Evolutionary conservation across 768 basidiomycete species (phyloP).

Genomic region (Phanerochaete sordida): DNA sequence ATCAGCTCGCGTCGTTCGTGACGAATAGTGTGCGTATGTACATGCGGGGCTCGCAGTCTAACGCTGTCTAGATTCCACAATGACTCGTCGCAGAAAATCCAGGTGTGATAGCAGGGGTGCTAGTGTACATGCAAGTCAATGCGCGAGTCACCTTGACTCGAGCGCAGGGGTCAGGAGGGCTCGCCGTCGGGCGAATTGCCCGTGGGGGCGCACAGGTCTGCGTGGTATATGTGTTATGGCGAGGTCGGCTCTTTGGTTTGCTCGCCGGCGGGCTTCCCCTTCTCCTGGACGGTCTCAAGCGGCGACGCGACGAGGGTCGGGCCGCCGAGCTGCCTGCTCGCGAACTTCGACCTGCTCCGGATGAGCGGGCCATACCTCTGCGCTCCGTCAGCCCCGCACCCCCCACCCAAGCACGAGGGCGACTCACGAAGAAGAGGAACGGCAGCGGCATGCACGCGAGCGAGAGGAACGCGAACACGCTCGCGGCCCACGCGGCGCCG

Average conservation of each 20-base stretch:
- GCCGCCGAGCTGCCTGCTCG: conserved; percentile 29
- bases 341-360: conserved; percentile 41
- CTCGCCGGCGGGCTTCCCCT: background rate
- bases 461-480: conserved; percentile 50
- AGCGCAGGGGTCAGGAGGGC: too few species aligned
- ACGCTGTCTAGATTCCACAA: too few species aligned
- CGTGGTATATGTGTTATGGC: too few species aligned
- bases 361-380: conserved; percentile 51
- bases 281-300: conserved; percentile 8
- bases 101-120: too few species aligned
- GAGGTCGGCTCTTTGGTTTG: background rate
- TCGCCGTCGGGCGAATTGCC: too few species aligned
- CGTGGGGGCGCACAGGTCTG: too few species aligned
- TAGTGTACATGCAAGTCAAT: too few species aligned
- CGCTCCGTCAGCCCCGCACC: background rate
- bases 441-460: conserved; percentile 54
- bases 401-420: conserved; percentile 3
- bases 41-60: too few species aligned
- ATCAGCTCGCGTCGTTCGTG: too few species aligned
- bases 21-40: too few species aligned
- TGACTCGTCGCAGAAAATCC: too few species aligned
- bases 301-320: conserved; percentile 4
- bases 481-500: conserved; percentile 54
- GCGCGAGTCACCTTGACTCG: too few species aligned
- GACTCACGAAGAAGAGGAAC: conserved; percentile 50